These are phyloP conservation scores for Tetracentron sinense DNA, from an alignment of 164 flowering plant genomes.

Conservation along the genomic window DNA sequence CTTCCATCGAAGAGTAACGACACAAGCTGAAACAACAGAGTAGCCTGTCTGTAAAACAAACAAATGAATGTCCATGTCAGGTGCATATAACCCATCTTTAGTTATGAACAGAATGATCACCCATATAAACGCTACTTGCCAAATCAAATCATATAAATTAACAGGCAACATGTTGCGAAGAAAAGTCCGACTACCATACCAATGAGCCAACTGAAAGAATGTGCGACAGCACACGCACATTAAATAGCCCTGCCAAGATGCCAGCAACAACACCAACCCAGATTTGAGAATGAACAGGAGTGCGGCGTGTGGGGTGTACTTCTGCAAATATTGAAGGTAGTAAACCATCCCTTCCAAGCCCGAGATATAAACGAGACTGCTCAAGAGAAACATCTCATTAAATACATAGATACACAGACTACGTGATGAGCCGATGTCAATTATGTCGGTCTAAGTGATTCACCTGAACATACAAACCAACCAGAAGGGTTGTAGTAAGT, in stretches of 20 bases:
- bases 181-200: constrained; percentile 41
- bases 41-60: constrained; percentile 75
- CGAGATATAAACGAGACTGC: constrained; percentile 94
- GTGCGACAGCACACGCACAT: constrained; percentile 76
- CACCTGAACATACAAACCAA: constrained; percentile 98
- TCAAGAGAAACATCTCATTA: constrained; percentile 22
- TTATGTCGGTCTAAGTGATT: constrained; percentile 6
- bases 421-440: constrained; percentile 8
- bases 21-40: constrained; percentile 91
- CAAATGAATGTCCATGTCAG: constrained; percentile 6
- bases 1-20: constrained; percentile 70
- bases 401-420: constrained; percentile 4
- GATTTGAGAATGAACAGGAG: constrained; percentile 85
- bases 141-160: neutral
- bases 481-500: constrained; percentile 90
- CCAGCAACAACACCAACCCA: constrained; percentile 92
- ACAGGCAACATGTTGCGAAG: neutral
- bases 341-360: constrained; percentile 95
- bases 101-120: neutral
- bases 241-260: constrained; percentile 72
- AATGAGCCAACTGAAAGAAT: constrained; percentile 92
- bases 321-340: constrained; percentile 76
- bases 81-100: constrained; percentile 1
- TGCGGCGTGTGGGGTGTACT: constrained; percentile 66
- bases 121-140: neutral